Percentiles rank a stretch among this genome's conserved stretches.
Evolutionary conservation across 768 basidiomycete species (phyloP).

Genomic region (Phanerochaete sordida): DNA sequence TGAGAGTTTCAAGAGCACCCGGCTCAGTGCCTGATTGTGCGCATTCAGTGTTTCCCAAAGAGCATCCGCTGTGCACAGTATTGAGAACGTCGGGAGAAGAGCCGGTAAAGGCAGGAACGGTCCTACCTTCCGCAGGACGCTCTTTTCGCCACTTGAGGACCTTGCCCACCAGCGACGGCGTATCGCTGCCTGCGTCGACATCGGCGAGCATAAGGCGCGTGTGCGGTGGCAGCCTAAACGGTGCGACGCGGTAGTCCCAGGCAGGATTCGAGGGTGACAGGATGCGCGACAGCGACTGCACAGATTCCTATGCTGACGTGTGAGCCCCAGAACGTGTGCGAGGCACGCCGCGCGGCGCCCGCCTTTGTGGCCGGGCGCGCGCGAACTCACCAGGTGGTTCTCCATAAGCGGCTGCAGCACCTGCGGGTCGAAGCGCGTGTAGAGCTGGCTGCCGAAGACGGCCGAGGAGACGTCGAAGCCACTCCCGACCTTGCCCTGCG

Average conservation of each 20-base stretch:
- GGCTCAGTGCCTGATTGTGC: slow-evolving; percentile 57
- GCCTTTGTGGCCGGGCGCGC: too few relatives aligned
- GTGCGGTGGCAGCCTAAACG: slow-evolving; percentile 80
- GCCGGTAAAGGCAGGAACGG: background rate
- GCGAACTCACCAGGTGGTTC: slow-evolving; percentile 37
- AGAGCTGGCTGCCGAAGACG: slow-evolving; percentile 91
- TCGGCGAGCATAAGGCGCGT: slow-evolving; percentile 89
- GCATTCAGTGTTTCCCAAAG: slow-evolving; percentile 65
- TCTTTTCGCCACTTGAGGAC: slow-evolving; percentile 87
- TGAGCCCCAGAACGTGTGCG: background rate
- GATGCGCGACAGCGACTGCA: slow-evolving; percentile 40
- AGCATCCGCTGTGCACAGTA: slow-evolving; percentile 43
- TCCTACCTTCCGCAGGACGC: slow-evolving; percentile 50
- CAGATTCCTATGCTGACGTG: background rate
- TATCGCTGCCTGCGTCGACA: slow-evolving; percentile 94
- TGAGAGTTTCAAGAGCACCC: slow-evolving; percentile 48
- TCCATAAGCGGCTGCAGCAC: slow-evolving; percentile 67
- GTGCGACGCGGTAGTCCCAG: slow-evolving; percentile 71
- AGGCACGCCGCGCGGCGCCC: too few relatives aligned
- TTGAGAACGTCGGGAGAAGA: slow-evolving; percentile 1
- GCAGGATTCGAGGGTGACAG: slow-evolving; percentile 58
- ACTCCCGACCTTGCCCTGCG: slow-evolving; percentile 97
- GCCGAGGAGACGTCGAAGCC: slow-evolving; percentile 97
- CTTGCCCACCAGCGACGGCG: slow-evolving; percentile 88
- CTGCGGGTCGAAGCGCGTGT: slow-evolving; percentile 78